Conservation (phyloP, 148 eudicot genomes). For the Persicaria tinctoria region DNA sequence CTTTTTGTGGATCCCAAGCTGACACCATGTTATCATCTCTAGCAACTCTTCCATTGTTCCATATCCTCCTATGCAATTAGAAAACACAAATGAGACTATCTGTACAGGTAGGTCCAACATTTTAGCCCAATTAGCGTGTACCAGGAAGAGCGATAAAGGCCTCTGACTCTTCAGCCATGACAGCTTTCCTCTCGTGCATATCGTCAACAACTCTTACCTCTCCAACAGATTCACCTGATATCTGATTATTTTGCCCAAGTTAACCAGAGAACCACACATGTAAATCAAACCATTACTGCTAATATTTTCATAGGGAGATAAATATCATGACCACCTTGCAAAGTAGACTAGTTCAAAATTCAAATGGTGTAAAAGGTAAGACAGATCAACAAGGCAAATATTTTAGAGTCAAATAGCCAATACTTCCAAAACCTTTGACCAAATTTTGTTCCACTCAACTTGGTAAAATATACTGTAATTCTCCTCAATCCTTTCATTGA, state of each 20-base stretch:
- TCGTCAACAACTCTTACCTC: constrained; percentile 81
- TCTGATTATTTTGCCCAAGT: constrained; percentile 32
- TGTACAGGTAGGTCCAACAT: not conserved
- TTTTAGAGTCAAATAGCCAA: no score
- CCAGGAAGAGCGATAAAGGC: constrained; percentile 98
- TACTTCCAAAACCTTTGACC: not conserved
- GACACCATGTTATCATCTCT: constrained; percentile 98
- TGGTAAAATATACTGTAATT: no score
- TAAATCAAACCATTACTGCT: not conserved
- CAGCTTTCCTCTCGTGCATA: constrained; percentile 97
- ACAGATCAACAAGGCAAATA: not conserved
- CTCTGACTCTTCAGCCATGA: constrained; percentile 86
- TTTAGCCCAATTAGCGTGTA: constrained; percentile 16
- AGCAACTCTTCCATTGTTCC: constrained; percentile 93
- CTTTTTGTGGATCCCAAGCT: constrained; percentile 87
- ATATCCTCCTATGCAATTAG: constrained; percentile 63
- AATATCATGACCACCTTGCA: not conserved
- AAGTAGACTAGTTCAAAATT: not conserved
- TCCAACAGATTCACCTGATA: constrained; percentile 77
- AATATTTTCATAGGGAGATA: not conserved
- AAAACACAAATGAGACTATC: constrained; percentile 5
- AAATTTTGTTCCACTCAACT: not conserved
- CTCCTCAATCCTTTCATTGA: not conserved
- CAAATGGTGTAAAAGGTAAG: not conserved
- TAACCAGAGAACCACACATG: not conserved